Base-by-base conservation (phyloP, 129 eudicot species). In the Pseudognaphalium luteoalbum region DNA sequence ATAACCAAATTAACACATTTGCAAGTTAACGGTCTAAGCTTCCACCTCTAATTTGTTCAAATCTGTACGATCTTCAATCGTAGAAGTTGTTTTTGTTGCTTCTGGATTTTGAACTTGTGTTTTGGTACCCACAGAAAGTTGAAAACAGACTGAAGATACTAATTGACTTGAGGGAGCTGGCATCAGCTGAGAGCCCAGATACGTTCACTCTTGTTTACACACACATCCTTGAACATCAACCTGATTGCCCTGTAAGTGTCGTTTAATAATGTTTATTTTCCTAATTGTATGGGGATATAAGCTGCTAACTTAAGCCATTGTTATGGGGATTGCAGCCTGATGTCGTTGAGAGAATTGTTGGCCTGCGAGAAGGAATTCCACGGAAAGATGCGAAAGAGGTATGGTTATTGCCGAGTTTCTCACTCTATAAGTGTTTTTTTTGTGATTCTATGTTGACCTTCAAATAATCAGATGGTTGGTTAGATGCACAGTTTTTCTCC, bases 361-460 rank as follows among this genome's bases (percentile, higher is more conserved):
- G 88, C 16, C 71, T 94, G 52, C 89, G 99, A 65, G 99, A 94
- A 87, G 98, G 98, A 80, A 94, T 94, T 76, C 97, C 98, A 42
- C 83, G 96, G 20, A 91, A 94, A 84, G 99, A 94, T 76, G 97
- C 99, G 4, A 94, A 94, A 81, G 99, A 94, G 93, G 99, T 91
- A 89, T 51, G 28, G 76, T 3, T 21, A 22, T 69, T 70, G 21
- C 34, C 3, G 7, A 64, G 3, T 5, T 39, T 37, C 7, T 15
- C 42, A 60, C 57, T 28, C 17, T 12, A 44, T 44, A 44, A 44
- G 7, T 44, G 52, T 44, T 44, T 44, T 44, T 44, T 44, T 4
- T 44, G 3, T 11, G n/a, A n/a, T n/a, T n/a, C 1, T 44, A 44
- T 44, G 52, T 10, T 44, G 54, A 47, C n/a, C 17, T 47, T n/a